Conservation (phyloP, 1,284 basidiomycete genomes). For the Polyporus tsugae region DNA sequence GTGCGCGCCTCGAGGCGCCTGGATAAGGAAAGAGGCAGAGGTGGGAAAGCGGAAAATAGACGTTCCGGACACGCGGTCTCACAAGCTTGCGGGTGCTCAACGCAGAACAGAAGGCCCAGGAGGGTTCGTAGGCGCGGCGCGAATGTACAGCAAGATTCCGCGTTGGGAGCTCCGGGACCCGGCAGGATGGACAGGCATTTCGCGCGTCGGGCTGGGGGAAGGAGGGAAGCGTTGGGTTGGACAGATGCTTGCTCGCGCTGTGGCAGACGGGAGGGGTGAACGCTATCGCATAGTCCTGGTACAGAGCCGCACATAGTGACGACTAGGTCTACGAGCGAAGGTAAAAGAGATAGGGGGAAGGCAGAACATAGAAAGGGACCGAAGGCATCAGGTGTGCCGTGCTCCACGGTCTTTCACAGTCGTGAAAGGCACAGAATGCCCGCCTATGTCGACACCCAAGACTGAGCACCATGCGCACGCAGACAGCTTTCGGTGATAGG, state of each 20-base stretch:
- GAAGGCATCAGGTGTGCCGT: background rate
- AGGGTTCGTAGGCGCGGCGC: background rate
- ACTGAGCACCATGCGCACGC: background rate
- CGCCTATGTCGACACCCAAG: background rate
- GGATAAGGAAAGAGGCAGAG: background rate
- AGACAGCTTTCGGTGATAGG: slow-evolving; percentile 6
- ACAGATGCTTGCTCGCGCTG: background rate
- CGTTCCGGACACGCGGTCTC: slow-evolving; percentile 2
- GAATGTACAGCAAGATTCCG: background rate
- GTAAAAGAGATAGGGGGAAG: background rate
- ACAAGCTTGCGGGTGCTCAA: slow-evolving; percentile 7
- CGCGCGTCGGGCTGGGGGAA: background rate
- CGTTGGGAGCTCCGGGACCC: background rate
- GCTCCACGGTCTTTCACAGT: background rate
- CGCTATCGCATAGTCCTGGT: background rate
- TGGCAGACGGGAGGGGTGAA: background rate
- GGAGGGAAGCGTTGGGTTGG: background rate
- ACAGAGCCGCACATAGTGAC: background rate
- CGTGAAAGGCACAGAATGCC: background rate
- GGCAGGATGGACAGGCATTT: background rate
- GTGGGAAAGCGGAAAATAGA: background rate
- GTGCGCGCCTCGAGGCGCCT: slow-evolving; percentile 5
- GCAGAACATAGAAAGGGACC: background rate
- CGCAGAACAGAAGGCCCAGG: background rate
- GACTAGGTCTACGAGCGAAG: background rate